Conservation (phyloP, 129 eudicot species). For the Artemisia annua region DNA sequence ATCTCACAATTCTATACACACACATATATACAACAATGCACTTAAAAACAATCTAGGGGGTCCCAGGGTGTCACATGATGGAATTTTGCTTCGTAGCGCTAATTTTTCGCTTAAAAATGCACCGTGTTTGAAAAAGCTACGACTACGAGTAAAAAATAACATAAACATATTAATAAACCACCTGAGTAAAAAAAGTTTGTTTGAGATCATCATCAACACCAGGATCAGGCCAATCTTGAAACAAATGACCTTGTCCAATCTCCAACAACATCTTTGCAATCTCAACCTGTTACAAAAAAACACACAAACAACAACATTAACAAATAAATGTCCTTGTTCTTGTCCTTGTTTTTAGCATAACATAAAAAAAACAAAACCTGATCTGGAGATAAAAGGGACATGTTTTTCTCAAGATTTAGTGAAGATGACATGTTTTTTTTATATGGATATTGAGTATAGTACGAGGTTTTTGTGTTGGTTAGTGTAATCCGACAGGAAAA, state of each 20-base stretch:
- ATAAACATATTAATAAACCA: slow-evolving; percentile 4
- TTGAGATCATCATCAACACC: slow-evolving; percentile 82
- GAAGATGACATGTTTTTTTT: slow-evolving; percentile 30
- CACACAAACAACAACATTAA: neutral
- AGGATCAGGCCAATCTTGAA: slow-evolving; percentile 82
- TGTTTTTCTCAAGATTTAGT: slow-evolving; percentile 62
- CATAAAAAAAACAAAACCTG: slow-evolving; percentile 44
- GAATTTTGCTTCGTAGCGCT: neutral
- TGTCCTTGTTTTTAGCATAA: neutral
- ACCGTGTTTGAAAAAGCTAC: neutral
- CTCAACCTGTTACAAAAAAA: slow-evolving; percentile 44
- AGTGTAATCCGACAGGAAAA: too few species aligned
- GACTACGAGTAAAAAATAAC: neutral
- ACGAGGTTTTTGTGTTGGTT: too few species aligned
- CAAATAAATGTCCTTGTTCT: neutral
- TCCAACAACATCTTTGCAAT: slow-evolving; percentile 74
- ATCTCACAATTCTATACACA: neutral
- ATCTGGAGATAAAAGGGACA: slow-evolving; percentile 59
- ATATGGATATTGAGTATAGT: too few species aligned
- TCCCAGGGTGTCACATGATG: too few species aligned
- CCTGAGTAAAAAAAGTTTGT: slow-evolving; percentile 72
- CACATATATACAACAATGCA: neutral
- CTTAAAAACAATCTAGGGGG: neutral
- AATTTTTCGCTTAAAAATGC: too few species aligned
- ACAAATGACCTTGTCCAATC: slow-evolving; percentile 75